These are phyloP conservation scores for Phytopythium ostracodes DNA, from an alignment of 352 stramenopile species.

Conservation along the genomic window DNA sequence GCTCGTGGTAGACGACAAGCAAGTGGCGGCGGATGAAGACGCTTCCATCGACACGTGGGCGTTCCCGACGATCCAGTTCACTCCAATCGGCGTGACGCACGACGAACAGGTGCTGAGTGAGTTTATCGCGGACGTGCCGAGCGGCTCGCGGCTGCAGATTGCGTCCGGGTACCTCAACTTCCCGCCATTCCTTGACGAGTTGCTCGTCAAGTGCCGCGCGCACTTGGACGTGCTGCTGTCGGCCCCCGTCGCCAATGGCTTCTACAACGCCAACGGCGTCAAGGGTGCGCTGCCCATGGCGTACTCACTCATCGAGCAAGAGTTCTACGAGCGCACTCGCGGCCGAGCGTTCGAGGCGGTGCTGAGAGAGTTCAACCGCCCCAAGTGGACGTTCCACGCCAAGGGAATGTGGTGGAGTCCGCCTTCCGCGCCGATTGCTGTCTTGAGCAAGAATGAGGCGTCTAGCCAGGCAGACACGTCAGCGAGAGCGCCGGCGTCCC, in stretches of 20 bases:
- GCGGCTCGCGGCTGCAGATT: constrained; percentile 48
- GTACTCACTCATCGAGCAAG: constrained; percentile 79
- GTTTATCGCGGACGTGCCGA: constrained; percentile 43
- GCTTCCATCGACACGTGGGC: constrained; percentile 46
- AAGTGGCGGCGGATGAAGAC: constrained; percentile 2
- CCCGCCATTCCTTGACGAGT: constrained; percentile 50
- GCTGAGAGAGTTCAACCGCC: constrained; percentile 65
- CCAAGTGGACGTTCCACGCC: constrained; percentile 76
- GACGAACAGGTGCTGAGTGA: constrained; percentile 48
- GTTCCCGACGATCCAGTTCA: constrained; percentile 76
- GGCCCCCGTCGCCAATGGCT: constrained; percentile 65
- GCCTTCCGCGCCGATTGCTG: constrained; percentile 6
- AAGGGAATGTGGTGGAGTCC: constrained; percentile 83
- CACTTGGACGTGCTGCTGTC: constrained; percentile 61
- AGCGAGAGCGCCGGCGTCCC: constrained; percentile 23
- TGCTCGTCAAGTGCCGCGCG: constrained; percentile 41
- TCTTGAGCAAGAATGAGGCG: background rate
- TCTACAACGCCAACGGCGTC: constrained; percentile 63
- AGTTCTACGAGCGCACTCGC: constrained; percentile 62
- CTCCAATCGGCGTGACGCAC: constrained; percentile 48
- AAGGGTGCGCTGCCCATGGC: constrained; percentile 77
- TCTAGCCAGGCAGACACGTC: constrained; percentile 4
- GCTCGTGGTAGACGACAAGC: constrained; percentile 19
- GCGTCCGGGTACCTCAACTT: constrained; percentile 84
- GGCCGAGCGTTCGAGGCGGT: constrained; percentile 31